phyloP scores from a whole-genome alignment of 1,139 yeast genomes.

The Taphrina flavorubra region DNA sequence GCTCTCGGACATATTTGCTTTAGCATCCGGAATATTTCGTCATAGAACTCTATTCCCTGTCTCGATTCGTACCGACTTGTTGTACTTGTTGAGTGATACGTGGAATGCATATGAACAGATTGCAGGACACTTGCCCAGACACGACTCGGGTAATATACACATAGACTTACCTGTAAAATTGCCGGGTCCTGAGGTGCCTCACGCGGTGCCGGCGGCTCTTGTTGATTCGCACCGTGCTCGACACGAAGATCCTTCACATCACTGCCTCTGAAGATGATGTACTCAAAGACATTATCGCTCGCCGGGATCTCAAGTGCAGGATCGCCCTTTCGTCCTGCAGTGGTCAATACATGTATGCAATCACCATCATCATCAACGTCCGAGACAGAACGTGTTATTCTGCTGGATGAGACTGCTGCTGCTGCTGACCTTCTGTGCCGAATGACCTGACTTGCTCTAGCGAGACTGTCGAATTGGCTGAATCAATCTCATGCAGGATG shows the following conservation, averaged over 20 bases:
- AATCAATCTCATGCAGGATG: constrained; percentile 79
- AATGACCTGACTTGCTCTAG: constrained; percentile 79
- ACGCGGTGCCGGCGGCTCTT: constrained; percentile 50
- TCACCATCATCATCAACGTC: not conserved
- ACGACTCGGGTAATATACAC: not conserved
- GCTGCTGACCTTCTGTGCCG: constrained; percentile 73
- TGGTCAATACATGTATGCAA: not conserved
- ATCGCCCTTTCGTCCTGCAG: constrained; percentile 67
- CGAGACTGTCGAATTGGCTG: constrained; percentile 90
- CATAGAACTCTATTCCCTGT: constrained; percentile 41
- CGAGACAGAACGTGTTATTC: not conserved
- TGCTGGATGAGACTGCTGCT: too few species aligned
- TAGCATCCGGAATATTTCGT: constrained; percentile 52
- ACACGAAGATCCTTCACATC: constrained; percentile 91
- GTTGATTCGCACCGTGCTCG: constrained; percentile 57
- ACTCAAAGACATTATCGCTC: constrained; percentile 72
- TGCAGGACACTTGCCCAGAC: not conserved
- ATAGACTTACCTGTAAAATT: constrained; percentile 50
- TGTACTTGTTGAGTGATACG: not conserved
- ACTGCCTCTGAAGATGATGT: constrained; percentile 85
- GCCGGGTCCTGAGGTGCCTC: constrained; percentile 51
- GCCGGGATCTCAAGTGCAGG: constrained; percentile 77
- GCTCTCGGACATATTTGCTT: constrained; percentile 47
- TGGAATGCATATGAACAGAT: not conserved
- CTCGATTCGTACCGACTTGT: too few species aligned